A percentile compares a stretch with the other conserved stretches of the same genome.
These are phyloP conservation scores for Pythium scleroteichum DNA, from an alignment of 352 stramenopile species.

Conservation along the genomic window DNA sequence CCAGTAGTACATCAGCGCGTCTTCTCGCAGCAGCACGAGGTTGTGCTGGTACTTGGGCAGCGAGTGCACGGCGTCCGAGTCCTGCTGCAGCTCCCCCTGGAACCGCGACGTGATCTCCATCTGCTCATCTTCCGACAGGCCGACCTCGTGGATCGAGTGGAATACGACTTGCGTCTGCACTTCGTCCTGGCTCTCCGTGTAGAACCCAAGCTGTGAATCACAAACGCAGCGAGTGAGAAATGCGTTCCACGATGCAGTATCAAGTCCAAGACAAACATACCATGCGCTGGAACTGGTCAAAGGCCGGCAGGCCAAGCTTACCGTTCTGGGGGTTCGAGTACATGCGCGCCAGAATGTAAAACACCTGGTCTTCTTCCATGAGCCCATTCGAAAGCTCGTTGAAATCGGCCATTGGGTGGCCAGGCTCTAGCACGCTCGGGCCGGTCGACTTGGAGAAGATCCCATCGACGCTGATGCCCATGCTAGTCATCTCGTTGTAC, in stretches of 20 bases:
- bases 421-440: conserved; percentile 10
- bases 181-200: conserved; percentile 71
- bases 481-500: conserved; percentile 78
- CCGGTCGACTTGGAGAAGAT: conserved; percentile 47
- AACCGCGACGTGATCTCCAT: conserved; percentile 70
- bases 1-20: conserved; percentile 88
- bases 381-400: conserved; percentile 24
- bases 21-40: conserved; percentile 78
- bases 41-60: conserved; percentile 86
- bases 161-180: conserved; percentile 79
- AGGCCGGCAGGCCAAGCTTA: conserved; percentile 80
- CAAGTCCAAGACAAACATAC: conserved; percentile 33
- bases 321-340: conserved; percentile 65
- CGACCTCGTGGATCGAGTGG: conserved; percentile 59
- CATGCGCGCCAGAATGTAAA: conserved; percentile 80
- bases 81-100: conserved; percentile 50
- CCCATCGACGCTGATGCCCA: conserved; percentile 64
- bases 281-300: conserved; percentile 84
- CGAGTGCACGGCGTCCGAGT: conserved; percentile 74
- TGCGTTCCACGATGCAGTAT: neutral
- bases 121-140: conserved; percentile 60
- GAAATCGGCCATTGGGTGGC: conserved; percentile 43
- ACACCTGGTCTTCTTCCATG: conserved; percentile 72
- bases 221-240: neutral
- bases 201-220: conserved; percentile 69